Evolutionary conservation across 148 eudicot species (phyloP), one percentile per base, ranked within the genome.

Genomic region (Nepenthes mirabilis): DNA sequence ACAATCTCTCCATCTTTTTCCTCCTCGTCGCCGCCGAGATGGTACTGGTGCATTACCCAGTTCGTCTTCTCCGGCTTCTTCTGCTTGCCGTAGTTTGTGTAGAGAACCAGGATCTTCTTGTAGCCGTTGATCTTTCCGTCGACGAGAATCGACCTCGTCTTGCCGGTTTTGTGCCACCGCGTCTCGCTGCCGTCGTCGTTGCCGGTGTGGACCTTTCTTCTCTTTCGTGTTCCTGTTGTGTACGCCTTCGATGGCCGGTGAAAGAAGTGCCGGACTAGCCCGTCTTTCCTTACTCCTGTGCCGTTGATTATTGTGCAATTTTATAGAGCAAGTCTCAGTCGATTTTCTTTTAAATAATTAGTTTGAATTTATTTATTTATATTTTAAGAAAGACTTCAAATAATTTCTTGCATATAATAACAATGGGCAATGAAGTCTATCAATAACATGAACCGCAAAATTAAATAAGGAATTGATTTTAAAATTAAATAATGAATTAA

Each of bases 41-140:
- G 87, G 63, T 82, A 82, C 51, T 82, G 87, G 55, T 82, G 87
- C 87, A 82, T 82, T 11, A 82, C 87, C 87, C 87, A 82, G 58
- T 72, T 82, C 0, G 81, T 82, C 60, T 82, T 82, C 64, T 82
- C 81, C 3, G 83, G 87, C 56, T 82, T 82, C 63, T 64, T 71
- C 49, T 73, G 81, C 67, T 72, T 82, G n/a, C 87, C 87, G 37
- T 76, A 82, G 71, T 82, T 82, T 50, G 80, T 79, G 63, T 82
- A 82, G 52, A 82, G 83, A 14, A 82, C 86, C 52, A 82, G 71
- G 47, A 82, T 82, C 65, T 82, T 82, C 70, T 82, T 82, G 72
- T 82, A 67, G 1, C 86, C 86, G 61, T 74, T 68, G 3, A 76
- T 74, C 63, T 56, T 60, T 23, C 77, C 71, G 3, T 60, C 50